Conservation (phyloP, 73 alveolate genomes). For the Paramecium biaurelia region DNA sequence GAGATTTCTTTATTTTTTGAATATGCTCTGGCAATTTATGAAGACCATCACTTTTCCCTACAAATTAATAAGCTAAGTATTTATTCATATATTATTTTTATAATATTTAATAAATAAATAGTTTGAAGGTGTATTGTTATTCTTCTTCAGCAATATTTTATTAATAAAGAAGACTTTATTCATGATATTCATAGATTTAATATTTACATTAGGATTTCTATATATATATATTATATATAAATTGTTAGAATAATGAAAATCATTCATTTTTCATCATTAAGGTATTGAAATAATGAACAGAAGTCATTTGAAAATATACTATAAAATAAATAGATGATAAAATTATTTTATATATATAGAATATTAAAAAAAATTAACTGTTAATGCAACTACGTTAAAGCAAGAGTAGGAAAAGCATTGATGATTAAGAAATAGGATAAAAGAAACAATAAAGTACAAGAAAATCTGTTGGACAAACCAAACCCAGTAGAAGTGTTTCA, state of each 20-base stretch:
- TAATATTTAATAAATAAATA: not conserved
- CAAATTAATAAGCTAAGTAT: constrained; percentile 49
- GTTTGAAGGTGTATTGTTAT: not conserved
- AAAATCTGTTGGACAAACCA: not conserved
- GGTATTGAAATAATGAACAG: not conserved
- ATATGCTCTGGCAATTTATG: constrained; percentile 11
- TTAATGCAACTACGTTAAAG: constrained; percentile 18
- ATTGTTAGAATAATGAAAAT: not conserved
- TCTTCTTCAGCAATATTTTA: not conserved
- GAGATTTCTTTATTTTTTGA: not conserved
- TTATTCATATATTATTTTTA: constrained; percentile 8
- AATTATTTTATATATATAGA: not conserved
- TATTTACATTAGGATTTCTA: not conserved
- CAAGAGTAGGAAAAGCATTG: constrained; percentile 26
- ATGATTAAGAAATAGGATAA: not conserved
- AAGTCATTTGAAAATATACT: not conserved
- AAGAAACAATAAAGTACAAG: not conserved
- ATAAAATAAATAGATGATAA: not conserved
- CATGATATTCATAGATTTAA: not conserved
- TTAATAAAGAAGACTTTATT: too few species aligned
- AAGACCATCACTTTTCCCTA: constrained; percentile 34
- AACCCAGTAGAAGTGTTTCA: not conserved
- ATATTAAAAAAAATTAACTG: constrained; percentile 2
- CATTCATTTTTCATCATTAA: not conserved
- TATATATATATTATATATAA: too few species aligned